Conservation (phyloP, 2,329 filamentous ascomycete species). For the Alternaria triticimaculans region DNA sequence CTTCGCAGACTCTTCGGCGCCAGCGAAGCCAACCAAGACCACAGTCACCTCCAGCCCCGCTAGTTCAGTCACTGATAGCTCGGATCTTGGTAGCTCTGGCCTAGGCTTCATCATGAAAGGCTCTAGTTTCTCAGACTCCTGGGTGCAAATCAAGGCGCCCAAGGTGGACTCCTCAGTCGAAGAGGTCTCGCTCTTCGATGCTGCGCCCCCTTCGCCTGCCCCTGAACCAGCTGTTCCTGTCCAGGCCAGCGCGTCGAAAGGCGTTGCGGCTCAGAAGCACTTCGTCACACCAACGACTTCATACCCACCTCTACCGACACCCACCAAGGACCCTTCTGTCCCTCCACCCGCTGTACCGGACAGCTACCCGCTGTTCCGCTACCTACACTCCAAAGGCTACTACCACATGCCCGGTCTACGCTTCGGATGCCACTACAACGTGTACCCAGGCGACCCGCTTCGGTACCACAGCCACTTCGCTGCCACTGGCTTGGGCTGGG, state of each 20-base stretch:
- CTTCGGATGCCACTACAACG: conserved; percentile 92
- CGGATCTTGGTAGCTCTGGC: conserved; percentile 14
- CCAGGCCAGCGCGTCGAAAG: conserved; percentile 14
- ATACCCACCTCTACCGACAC: conserved; percentile 45
- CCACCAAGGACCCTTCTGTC: conserved; percentile 17
- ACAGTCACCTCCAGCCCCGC: neutral
- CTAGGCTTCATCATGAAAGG: conserved; percentile 38
- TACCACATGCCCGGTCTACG: conserved; percentile 91
- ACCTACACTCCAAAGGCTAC: conserved; percentile 80
- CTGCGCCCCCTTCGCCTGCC: conserved; percentile 12
- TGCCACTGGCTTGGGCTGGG: conserved; percentile 83
- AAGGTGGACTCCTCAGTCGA: conserved; percentile 10
- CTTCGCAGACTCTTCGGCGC: conserved; percentile 16
- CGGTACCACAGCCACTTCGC: conserved; percentile 96
- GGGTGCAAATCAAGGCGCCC: conserved; percentile 12
- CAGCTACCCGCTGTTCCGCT: conserved; percentile 76
- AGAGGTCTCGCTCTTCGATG: conserved; percentile 37
- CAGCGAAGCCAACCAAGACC: neutral
- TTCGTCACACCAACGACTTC: conserved; percentile 56
- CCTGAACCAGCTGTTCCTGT: conserved; percentile 13
- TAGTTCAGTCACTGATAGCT: conserved; percentile 5
- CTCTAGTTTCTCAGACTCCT: conserved; percentile 25
- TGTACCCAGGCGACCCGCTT: conserved; percentile 93
- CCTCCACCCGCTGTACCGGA: conserved; percentile 46
- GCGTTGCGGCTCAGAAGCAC: conserved; percentile 32